Evolutionary conservation across 805 yeast species (phyloP).

Genomic region (Blastobotrys robertii): DNA sequence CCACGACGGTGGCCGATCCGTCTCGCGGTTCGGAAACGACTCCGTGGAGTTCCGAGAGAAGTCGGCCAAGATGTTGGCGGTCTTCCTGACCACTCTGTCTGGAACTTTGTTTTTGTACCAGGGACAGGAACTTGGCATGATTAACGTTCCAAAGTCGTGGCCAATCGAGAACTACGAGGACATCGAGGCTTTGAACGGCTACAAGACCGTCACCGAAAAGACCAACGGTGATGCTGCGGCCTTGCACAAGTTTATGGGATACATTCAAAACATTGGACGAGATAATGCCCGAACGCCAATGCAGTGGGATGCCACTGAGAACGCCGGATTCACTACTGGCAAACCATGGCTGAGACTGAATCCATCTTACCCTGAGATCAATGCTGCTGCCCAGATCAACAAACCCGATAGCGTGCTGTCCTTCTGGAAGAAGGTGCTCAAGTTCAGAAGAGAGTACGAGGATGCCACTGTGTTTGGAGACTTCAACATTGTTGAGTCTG

Average conservation of each 20-base stretch:
- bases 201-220: conserved; percentile 2
- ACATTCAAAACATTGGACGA: conserved; percentile 24
- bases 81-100: conserved; percentile 36
- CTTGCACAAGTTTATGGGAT: conserved; percentile 7
- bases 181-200: conserved; percentile 30
- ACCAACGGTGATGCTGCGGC: conserved; percentile 1
- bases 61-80: conserved; percentile 41
- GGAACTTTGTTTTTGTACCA: conserved; percentile 50
- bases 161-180: conserved; percentile 41
- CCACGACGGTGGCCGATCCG: conserved; percentile 49
- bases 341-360: conserved; percentile 48
- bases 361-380: conserved; percentile 39
- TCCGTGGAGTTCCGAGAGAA: conserved; percentile 27
- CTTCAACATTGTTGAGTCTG: conserved; percentile 34
- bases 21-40: conserved; percentile 38
- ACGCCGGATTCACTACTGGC: conserved; percentile 38
- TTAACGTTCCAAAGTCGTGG: conserved; percentile 36
- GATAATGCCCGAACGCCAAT: conserved; percentile 50
- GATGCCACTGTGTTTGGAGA: conserved; percentile 38
- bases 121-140: conserved; percentile 54
- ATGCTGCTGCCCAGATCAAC: conserved; percentile 36
- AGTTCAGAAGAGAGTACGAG: conserved; percentile 35
- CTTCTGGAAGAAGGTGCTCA: conserved; percentile 38
- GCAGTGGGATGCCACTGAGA: conserved; percentile 38
- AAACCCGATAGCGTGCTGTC: conserved; percentile 38